Evolutionary conservation across 257 asterid genomes (phyloP).

Genomic region (Penstemon davidsonii): DNA sequence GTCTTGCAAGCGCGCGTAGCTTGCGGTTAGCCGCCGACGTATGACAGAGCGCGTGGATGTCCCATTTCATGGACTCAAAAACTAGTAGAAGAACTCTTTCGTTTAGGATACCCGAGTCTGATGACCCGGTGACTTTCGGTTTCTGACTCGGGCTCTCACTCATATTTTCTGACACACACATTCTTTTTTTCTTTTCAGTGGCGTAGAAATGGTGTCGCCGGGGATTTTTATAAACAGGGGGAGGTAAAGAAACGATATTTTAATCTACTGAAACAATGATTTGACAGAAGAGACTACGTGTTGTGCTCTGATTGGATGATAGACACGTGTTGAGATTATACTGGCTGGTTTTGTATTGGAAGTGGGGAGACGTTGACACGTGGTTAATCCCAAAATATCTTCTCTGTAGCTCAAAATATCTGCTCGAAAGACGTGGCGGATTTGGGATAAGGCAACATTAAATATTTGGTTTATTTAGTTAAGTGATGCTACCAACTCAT

Average conservation of each 20-base stretch:
- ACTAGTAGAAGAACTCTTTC: conserved; percentile 56
- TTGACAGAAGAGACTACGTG: conserved; percentile 19
- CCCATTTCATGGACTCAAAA: conserved; percentile 67
- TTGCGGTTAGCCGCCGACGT: conserved; percentile 48
- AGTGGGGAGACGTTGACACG: conserved; percentile 18
- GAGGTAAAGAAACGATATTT: conserved; percentile 24
- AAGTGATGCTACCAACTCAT: background rate
- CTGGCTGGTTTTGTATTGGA: conserved; percentile 11
- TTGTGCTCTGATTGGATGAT: background rate
- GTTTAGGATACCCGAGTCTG: conserved; percentile 53
- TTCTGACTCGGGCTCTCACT: conserved; percentile 34
- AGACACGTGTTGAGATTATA: conserved; percentile 8
- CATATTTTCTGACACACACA: conserved; percentile 22
- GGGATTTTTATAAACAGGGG: conserved; percentile 19
- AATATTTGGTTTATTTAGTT: conserved; percentile 21
- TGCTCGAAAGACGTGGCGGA: conserved; percentile 26
- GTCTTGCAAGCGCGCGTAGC: conserved; percentile 66
- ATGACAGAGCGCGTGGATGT: conserved; percentile 55
- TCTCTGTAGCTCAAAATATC: conserved; percentile 26
- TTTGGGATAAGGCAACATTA: background rate
- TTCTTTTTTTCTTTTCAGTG: background rate
- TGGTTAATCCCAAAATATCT: conserved; percentile 16
- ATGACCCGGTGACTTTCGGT: conserved; percentile 34
- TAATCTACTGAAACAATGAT: background rate
- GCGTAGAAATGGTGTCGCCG: background rate